phyloP scores from a whole-genome alignment of 495 filamentous ascomycete genomes.

The Lasiosphaeria hispida region DNA sequence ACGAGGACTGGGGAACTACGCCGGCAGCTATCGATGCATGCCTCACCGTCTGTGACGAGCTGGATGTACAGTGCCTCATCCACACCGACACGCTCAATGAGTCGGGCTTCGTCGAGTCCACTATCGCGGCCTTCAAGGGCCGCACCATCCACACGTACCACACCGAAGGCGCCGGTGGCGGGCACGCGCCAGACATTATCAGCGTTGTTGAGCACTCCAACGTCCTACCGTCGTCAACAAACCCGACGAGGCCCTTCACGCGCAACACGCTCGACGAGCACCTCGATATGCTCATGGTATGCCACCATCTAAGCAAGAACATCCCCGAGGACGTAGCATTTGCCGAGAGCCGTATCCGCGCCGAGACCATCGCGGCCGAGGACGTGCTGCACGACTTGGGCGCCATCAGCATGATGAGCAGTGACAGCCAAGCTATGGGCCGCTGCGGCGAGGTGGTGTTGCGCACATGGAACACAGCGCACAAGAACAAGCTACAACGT shows the following conservation, averaged over 20 bases:
- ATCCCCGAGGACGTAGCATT: conserved; percentile 97
- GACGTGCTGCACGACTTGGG: conserved; percentile 95
- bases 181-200: conserved; percentile 97
- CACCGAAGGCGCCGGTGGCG: conserved; percentile 94
- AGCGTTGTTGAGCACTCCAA: conserved; percentile 88
- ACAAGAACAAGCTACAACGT: conserved; percentile 93
- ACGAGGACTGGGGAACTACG: conserved; percentile 96
- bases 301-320: conserved; percentile 88
- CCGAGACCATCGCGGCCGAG: conserved; percentile 96
- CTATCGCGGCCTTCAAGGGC: conserved; percentile 79
- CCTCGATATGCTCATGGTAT: conserved; percentile 98
- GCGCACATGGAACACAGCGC: conserved; percentile 95
- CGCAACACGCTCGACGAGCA: conserved; percentile 94
- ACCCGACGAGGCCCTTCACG: conserved; percentile 91
- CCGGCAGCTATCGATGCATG: conserved; percentile 92
- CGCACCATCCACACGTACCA: conserved; percentile 98
- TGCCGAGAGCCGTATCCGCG: conserved; percentile 90
- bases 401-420: conserved; percentile 97
- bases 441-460: conserved; percentile 93
- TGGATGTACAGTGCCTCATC: conserved; percentile 92
- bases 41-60: conserved; percentile 80
- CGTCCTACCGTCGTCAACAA: conserved; percentile 88
- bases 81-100: conserved; percentile 98
- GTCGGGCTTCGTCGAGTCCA: conserved; percentile 94
- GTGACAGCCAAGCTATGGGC: conserved; percentile 97